These are phyloP conservation scores for Boletus fagicola DNA, from an alignment of 768 basidiomycete genomes.

Conservation along the genomic window DNA sequence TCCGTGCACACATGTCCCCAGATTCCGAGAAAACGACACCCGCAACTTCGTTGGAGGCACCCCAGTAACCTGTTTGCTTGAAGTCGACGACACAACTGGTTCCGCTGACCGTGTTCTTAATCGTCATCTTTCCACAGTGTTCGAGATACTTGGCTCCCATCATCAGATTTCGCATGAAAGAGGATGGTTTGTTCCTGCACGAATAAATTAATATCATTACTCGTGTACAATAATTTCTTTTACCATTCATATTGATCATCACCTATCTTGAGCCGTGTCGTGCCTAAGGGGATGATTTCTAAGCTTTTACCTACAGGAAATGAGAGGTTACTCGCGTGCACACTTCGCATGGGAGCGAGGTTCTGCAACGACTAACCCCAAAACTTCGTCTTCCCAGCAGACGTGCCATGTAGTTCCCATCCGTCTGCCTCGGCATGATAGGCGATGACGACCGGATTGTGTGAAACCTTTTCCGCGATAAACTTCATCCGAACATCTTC, in stretches of 20 bases:
- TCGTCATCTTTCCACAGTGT: conserved; percentile 75
- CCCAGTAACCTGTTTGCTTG: conserved; percentile 84
- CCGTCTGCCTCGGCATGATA: conserved; percentile 79
- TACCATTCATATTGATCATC: conserved; percentile 72
- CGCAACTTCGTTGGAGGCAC: conserved; percentile 67
- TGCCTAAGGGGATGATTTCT: conserved; percentile 81
- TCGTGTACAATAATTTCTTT: conserved; percentile 14
- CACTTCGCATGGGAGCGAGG: conserved; percentile 7
- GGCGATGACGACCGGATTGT: conserved; percentile 81
- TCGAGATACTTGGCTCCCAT: conserved; percentile 90
- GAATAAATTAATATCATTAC: conserved; percentile 1
- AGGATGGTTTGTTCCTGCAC: conserved; percentile 78
- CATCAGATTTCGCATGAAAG: conserved; percentile 87
- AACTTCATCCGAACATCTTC: conserved; percentile 80
- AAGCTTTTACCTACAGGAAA: conserved; percentile 71
- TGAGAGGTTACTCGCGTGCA: conserved; percentile 19
- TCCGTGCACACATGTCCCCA: conserved; percentile 53
- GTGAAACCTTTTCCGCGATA: conserved; percentile 84
- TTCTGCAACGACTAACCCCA: conserved; percentile 60
- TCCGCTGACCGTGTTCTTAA: conserved; percentile 58
- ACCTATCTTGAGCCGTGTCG: conserved; percentile 63
- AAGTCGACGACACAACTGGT: conserved; percentile 74
- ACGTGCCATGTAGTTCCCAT: conserved; percentile 75
- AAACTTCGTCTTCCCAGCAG: conserved; percentile 84
- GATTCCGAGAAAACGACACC: conserved; percentile 55